Percentiles rank a stretch among this genome's conserved stretches.
phyloP scores from a whole-genome alignment of 2,329 filamentous ascomycete genomes.

The Elsinoe arachidis region DNA sequence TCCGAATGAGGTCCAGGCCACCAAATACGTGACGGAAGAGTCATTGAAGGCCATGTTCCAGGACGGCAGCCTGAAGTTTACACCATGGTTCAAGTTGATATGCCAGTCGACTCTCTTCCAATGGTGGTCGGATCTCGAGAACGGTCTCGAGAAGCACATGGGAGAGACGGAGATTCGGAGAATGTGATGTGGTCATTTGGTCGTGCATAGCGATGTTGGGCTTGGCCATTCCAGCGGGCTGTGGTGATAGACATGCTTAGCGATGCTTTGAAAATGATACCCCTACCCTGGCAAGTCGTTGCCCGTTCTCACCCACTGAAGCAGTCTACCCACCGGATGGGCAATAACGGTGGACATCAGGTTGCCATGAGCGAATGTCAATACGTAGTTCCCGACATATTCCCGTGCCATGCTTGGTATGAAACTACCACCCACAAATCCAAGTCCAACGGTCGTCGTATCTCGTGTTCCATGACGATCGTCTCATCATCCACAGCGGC shows the following conservation, averaged over 20 bases:
- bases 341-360: too few relatives aligned
- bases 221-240: neutral
- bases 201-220: slow-evolving; percentile 2
- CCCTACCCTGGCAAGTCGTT: neutral
- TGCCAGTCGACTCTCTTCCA: slow-evolving; percentile 96
- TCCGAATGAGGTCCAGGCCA: slow-evolving; percentile 80
- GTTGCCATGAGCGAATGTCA: too few relatives aligned
- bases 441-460: neutral
- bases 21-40: slow-evolving; percentile 72
- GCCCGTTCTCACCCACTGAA: too few relatives aligned
- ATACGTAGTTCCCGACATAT: too few relatives aligned
- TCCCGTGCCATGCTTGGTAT: neutral
- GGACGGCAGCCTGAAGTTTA: slow-evolving; percentile 74
- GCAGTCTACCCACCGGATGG: too few relatives aligned
- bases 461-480: slow-evolving; percentile 3
- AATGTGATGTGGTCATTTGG: slow-evolving; percentile 45
- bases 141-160: slow-evolving; percentile 73
- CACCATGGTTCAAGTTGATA: slow-evolving; percentile 98
- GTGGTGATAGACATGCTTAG: slow-evolving; percentile 3
- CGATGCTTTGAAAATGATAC: slow-evolving; percentile 3
- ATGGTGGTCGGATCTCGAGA: slow-evolving; percentile 86
- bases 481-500: neutral
- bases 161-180: slow-evolving; percentile 81
- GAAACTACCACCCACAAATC: neutral
- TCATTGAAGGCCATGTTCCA: slow-evolving; percentile 79